Evolutionary conservation across 345 rosid species (phyloP), one percentile per base, ranked within the genome.

Genomic region (Leavenworthia alabamica): DNA sequence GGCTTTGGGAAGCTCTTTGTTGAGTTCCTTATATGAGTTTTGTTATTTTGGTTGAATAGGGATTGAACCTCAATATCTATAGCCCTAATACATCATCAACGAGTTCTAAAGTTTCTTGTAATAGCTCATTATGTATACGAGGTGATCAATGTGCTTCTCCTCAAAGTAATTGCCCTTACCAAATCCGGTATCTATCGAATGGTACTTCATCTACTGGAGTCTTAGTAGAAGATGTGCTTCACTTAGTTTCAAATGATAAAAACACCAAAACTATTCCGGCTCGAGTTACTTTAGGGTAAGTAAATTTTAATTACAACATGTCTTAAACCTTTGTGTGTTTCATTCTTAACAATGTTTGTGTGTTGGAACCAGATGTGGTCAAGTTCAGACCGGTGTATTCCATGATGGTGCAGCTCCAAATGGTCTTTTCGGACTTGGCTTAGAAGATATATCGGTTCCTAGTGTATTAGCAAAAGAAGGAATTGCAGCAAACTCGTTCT

Each of bases 351-450:
- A 60, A 46, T 20, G 31, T 20, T 47, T 48, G 4, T 49, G 43
- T 61, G 46, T 8, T 51, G 36, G 75, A 74, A 72, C 22, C 82
- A 94, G 99, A 16, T 94, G 99, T 73, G 99, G 97, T 61, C 75
- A 64, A 73, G 74, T 73, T 65, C 95, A 87, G 75, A 88, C 95
- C 1, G 99, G 99, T 73, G 80, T 85, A 3, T 93, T 93, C 74
- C 69, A 89, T 72, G 62, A 77, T 37, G 86, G 92, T 48, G 99
- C 89, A 12, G 99, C 99, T 63, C 95, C 92, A 19, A 94, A 94
- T 70, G 99, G 99, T 49, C 88, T 94, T 41, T 84, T 90, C 51
- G 99, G 99, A 20, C 97, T 94, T 62, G 99, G 99, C 28, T 78
- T 90, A 80, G 80, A 71, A 51, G 81, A 77, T 48, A 22, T 75